A percentile compares a stretch with the other conserved stretches of the same genome.
phyloP scores from a whole-genome alignment of 2,329 filamentous ascomycete genomes.

The Pseudogymnoascus verrucosus region DNA sequence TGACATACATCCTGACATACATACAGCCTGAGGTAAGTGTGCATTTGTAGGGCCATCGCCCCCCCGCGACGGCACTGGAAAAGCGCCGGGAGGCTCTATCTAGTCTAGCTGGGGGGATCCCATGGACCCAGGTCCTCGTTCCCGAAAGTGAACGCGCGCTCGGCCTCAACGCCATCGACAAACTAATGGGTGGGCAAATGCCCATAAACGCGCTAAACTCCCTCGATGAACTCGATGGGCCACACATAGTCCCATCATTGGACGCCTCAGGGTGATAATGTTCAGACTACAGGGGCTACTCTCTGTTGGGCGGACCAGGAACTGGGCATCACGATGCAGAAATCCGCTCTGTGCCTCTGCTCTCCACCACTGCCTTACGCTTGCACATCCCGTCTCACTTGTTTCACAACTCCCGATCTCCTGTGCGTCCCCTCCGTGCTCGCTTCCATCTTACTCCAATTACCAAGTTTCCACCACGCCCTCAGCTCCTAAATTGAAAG shows the following conservation, averaged over 20 bases:
- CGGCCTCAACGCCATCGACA: not conserved
- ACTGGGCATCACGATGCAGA: not conserved
- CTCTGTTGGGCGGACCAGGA: not conserved
- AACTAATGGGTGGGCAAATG: not conserved
- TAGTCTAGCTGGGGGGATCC: not conserved
- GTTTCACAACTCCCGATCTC: constrained; percentile 4
- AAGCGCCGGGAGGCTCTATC: constrained; percentile 1
- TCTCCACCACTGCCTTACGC: not conserved
- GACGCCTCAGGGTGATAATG: not conserved
- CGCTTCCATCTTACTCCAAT: not conserved
- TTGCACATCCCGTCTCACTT: constrained; percentile 1
- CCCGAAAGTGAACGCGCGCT: not conserved
- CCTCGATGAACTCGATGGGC: not conserved
- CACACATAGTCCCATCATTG: not conserved
- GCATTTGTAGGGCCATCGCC: not conserved
- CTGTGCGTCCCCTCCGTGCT: not conserved
- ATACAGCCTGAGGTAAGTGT: not conserved
- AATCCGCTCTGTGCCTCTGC: not conserved
- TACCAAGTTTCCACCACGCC: not conserved
- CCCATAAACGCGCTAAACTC: not conserved
- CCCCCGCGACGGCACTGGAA: not conserved
- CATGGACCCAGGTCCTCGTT: not conserved
- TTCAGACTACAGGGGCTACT: not conserved
- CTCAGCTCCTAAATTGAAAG: not conserved
- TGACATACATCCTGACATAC: not conserved